Percentiles rank a stretch among this genome's conserved stretches.
These are phyloP conservation scores for Pseudocohnilembus persalinus DNA, from an alignment of 169 alveolate genomes.

Conservation along the genomic window DNA sequence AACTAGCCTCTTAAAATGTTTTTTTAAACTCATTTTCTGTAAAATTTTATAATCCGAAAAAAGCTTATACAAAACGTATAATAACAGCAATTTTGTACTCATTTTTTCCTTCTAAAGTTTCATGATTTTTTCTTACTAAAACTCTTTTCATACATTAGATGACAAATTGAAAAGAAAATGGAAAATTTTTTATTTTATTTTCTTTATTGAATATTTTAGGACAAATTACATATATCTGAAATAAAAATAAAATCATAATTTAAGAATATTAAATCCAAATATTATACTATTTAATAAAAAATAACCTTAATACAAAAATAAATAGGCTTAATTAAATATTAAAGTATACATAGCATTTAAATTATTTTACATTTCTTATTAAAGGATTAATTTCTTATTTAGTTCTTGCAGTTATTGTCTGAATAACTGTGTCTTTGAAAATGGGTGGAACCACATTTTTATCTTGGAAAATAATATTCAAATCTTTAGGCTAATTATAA, in stretches of 20 bases:
- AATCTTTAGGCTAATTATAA: background rate
- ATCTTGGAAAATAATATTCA: background rate
- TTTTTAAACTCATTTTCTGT: no score
- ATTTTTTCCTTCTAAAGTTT: background rate
- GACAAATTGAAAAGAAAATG: background rate
- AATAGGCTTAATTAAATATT: no score
- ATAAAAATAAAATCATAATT: no score
- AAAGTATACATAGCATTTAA: background rate
- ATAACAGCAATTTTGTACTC: background rate
- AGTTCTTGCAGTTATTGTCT: background rate
- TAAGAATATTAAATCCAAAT: no score
- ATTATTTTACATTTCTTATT: background rate
- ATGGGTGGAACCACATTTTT: background rate
- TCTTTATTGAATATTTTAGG: background rate
- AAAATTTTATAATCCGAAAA: no score
- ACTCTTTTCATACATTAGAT: background rate
- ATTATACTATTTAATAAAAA: no score
- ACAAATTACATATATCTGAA: background rate
- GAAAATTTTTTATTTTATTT: background rate
- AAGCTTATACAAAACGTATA: background rate
- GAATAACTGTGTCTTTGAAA: background rate
- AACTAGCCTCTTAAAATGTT: no score
- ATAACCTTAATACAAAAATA: no score
- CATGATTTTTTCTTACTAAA: background rate
- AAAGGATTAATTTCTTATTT: background rate